Evolutionary conservation across 768 basidiomycete species (phyloP).

Genomic region (Tulasnella sp.): DNA sequence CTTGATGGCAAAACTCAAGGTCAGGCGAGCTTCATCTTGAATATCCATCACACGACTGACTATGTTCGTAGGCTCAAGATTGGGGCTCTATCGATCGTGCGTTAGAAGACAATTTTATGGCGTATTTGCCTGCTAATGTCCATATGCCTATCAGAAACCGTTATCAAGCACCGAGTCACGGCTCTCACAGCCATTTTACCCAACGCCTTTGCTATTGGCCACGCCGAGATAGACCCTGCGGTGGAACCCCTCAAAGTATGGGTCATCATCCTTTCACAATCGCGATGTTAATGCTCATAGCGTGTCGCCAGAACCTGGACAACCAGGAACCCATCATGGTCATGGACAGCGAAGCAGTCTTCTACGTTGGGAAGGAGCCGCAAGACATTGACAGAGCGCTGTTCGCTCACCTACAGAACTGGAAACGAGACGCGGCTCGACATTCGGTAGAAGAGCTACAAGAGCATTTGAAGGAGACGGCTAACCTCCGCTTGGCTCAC

Average conservation of each 20-base stretch:
- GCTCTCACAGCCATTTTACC: background rate
- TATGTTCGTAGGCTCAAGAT: slow-evolving; percentile 26
- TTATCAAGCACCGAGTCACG: slow-evolving; percentile 27
- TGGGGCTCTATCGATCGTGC: slow-evolving; percentile 53
- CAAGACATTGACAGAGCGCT: slow-evolving; percentile 15
- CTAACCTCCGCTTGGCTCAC: slow-evolving; percentile 34
- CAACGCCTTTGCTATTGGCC: slow-evolving; percentile 28
- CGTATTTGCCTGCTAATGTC: slow-evolving; percentile 26
- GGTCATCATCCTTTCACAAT: background rate
- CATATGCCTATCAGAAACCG: slow-evolving; percentile 30
- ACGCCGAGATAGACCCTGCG: slow-evolving; percentile 35
- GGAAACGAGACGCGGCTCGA: slow-evolving; percentile 28
- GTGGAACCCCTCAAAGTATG: slow-evolving; percentile 40
- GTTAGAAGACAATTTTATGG: slow-evolving; percentile 19
- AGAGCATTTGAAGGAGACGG: slow-evolving; percentile 30
- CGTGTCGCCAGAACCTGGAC: slow-evolving; percentile 38
- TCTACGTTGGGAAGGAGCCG: slow-evolving; percentile 25
- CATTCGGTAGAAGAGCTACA: slow-evolving; percentile 34
- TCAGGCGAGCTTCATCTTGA: slow-evolving; percentile 20
- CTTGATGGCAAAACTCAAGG: slow-evolving; percentile 57
- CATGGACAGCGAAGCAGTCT: slow-evolving; percentile 29
- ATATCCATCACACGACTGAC: background rate
- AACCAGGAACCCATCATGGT: slow-evolving; percentile 33
- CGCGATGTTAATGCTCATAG: no score
- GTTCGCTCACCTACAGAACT: background rate